phyloP scores from a whole-genome alignment of 805 yeast species.

The Yarrowia deformans region DNA sequence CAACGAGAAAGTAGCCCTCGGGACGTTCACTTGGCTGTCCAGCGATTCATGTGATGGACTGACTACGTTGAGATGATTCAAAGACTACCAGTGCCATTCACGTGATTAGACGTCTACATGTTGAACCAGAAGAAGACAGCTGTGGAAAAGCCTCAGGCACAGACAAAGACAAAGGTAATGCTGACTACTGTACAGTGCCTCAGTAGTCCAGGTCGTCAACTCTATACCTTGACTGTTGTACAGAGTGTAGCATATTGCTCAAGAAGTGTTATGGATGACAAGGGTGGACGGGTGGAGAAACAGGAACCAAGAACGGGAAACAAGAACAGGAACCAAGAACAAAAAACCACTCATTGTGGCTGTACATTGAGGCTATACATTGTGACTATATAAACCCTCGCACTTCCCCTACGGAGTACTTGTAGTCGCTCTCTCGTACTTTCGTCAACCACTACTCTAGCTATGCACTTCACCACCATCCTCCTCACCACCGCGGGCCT shows the following conservation, averaged over 20 bases:
- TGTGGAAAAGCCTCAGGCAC: not conserved
- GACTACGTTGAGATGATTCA: no score
- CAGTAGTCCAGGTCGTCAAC: not conserved
- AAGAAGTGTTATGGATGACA: not conserved
- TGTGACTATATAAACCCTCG: not conserved
- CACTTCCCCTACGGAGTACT: not conserved
- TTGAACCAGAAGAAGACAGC: not conserved
- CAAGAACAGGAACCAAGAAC: no score
- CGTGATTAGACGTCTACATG: no score
- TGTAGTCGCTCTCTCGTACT: no score
- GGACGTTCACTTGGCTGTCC: no score
- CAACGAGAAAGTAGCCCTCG: no score
- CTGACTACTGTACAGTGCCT: not conserved
- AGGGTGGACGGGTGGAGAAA: not conserved
- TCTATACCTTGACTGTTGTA: not conserved
- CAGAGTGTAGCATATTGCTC: not conserved
- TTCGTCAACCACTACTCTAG: not conserved
- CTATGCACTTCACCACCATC: slow-evolving; percentile 25
- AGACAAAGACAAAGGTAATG: not conserved
- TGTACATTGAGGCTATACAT: not conserved
- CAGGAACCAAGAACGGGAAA: no score
- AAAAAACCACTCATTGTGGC: no score
- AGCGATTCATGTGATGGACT: no score
- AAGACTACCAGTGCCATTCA: no score
- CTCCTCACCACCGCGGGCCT: slow-evolving; percentile 26